A percentile compares a stretch with the other conserved stretches of the same genome.
These are phyloP conservation scores for Trichoderma asperellum DNA, from an alignment of 2,329 filamentous ascomycete species.

Conservation along the genomic window DNA sequence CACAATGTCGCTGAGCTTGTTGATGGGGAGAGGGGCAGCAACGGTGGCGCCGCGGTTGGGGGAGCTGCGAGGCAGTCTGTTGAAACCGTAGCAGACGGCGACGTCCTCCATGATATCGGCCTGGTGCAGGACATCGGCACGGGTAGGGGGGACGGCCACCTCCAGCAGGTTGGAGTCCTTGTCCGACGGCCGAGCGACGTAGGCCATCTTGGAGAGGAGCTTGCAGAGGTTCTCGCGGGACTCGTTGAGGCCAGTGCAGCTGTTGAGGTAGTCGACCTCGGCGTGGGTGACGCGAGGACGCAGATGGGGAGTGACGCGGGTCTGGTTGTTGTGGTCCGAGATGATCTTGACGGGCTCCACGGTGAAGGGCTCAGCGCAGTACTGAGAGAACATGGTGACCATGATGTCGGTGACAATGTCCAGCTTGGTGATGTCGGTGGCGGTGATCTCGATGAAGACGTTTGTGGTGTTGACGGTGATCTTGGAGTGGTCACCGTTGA, in stretches of 20 bases:
- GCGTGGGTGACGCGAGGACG: slow-evolving; percentile 76
- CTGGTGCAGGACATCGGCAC: slow-evolving; percentile 93
- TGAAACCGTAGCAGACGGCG: slow-evolving; percentile 96
- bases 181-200: slow-evolving; percentile 74
- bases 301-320: slow-evolving; percentile 79
- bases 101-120: slow-evolving; percentile 99
- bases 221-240: slow-evolving; percentile 75
- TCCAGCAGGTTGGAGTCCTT: slow-evolving; percentile 73
- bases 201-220: slow-evolving; percentile 86
- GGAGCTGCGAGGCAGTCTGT: slow-evolving; percentile 85
- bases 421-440: slow-evolving; percentile 92
- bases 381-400: slow-evolving; percentile 94
- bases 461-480: slow-evolving; percentile 91
- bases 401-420: slow-evolving; percentile 96
- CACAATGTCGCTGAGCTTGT: slow-evolving; percentile 93
- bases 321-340: slow-evolving; percentile 86
- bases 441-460: slow-evolving; percentile 96
- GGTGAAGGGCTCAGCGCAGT: slow-evolving; percentile 85
- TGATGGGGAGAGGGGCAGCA: slow-evolving; percentile 84
- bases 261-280: slow-evolving; percentile 91
- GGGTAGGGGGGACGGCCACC: slow-evolving; percentile 82
- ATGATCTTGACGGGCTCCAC: slow-evolving; percentile 92
- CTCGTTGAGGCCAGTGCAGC: slow-evolving; percentile 81
- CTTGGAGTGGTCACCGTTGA: slow-evolving; percentile 97
- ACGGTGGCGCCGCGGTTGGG: slow-evolving; percentile 85